Evolutionary conservation across 257 asterid genomes (phyloP).

Genomic region (Fraxinus quadrangulata): DNA sequence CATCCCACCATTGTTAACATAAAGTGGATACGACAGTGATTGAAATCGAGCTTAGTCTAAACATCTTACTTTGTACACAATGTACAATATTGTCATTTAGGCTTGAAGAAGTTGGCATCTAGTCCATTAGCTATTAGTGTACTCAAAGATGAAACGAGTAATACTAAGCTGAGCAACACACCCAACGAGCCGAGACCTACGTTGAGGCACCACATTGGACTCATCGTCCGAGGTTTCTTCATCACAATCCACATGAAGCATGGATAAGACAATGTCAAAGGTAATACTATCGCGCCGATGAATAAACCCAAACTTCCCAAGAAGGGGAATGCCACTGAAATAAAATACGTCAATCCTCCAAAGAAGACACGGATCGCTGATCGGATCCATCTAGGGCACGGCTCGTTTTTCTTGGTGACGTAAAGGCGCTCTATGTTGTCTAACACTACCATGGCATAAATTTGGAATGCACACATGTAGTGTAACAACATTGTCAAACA

Average conservation of each 20-base stretch:
- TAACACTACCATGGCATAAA: constrained; percentile 60
- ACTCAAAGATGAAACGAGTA: constrained; percentile 50
- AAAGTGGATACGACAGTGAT: not conserved
- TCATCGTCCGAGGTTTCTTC: constrained; percentile 41
- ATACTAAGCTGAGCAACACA: constrained; percentile 28
- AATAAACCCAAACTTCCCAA: constrained; percentile 51
- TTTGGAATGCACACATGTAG: constrained; percentile 58
- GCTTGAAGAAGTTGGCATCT: constrained; percentile 71
- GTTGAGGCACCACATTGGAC: constrained; percentile 56
- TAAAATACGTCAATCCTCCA: constrained; percentile 58
- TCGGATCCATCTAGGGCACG: constrained; percentile 60
- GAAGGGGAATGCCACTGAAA: constrained; percentile 64
- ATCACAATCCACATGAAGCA: constrained; percentile 73
- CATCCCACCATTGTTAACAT: not conserved
- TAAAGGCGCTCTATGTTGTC: constrained; percentile 70
- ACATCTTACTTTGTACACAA: not conserved
- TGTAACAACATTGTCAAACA: constrained; percentile 42
- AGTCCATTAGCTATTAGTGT: constrained; percentile 46
- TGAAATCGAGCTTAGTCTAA: not conserved
- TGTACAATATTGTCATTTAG: constrained; percentile 20
- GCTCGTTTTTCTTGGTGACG: constrained; percentile 40
- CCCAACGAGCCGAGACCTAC: constrained; percentile 53
- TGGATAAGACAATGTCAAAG: constrained; percentile 61
- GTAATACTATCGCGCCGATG: constrained; percentile 55
- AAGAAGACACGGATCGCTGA: constrained; percentile 42